These are phyloP conservation scores for Carex kokanica DNA, from an alignment of 176 grass and related monocot genomes.

Conservation along the genomic window DNA sequence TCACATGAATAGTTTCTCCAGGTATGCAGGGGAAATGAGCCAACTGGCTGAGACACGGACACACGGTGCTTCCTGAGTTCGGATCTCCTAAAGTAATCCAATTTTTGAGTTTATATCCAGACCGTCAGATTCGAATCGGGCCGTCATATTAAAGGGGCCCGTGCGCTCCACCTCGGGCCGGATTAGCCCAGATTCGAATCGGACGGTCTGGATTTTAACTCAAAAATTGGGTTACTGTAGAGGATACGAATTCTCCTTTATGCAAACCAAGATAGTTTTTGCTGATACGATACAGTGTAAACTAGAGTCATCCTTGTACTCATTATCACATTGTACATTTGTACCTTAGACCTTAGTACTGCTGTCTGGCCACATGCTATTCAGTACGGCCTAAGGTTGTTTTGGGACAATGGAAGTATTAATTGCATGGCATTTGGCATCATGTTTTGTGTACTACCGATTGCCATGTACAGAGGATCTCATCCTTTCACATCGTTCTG, in stretches of 20 bases:
- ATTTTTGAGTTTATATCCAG: no score
- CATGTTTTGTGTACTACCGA: no score
- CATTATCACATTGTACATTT: neutral
- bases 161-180: no score
- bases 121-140: no score
- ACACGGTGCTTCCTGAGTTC: neutral
- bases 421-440: no score
- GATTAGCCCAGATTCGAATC: no score
- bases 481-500: no score
- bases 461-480: no score
- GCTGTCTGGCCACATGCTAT: neutral
- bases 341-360: neutral
- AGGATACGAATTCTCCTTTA: neutral
- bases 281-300: neutral
- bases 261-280: neutral
- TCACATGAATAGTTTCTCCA: neutral
- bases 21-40: neutral
- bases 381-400: neutral
- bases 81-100: no score
- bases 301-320: neutral
- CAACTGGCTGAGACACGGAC: neutral
- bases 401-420: neutral
- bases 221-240: no score
- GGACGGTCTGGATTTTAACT: no score
- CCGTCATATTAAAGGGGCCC: no score